Evolutionary conservation across 371 early-diverging fungal genomes (phyloP), one percentile per base, ranked within the genome.

Genomic region (Mucor mucedo): DNA sequence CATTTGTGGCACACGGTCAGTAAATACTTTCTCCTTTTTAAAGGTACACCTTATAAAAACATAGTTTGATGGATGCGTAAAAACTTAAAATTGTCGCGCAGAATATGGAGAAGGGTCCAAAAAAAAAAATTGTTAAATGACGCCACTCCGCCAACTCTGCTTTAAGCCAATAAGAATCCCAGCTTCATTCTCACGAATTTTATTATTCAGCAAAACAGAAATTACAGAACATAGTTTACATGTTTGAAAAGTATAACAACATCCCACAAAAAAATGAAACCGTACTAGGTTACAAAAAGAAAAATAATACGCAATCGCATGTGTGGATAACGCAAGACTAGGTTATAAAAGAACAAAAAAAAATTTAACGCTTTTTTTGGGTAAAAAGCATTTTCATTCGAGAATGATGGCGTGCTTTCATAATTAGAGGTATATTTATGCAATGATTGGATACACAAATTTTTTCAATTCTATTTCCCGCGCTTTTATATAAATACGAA

Each of bases 391-490:
- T 21, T 47, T 16, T 45, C 21, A 47, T 47, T 47, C 47, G 47
- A 47, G 47, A 47, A 47, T 47, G 16, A 47, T 47, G 47, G 47
- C 47, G 47, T 47, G 47, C 47, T 47, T 47, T 47, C 7, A 21
- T 8, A 16, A 21, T 21, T 21, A 47, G n/a, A 47, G 21, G 21
- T 47, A 47, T 21, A 47, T 47, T 21, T 21, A 21, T 21, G 8
- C 1, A 21, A 27, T 47, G 47, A 47, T 47, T 47, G 47, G 47
- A 16, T 47, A 21, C 8, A 45, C 14, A 21, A 16, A 6, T 49
- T 30, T 50, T 29, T 50, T 29, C 28, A 27, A 48, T 62, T 54
- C 44, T 45, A 29, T 44, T 50, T 8, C 30, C 16, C 10, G 11
- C 13, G 14, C 50, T 21, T 21, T 52, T 48, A 27, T 28, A 42